These are phyloP conservation scores for Carex myosuroides DNA, from an alignment of 176 grass and related monocot species.

Conservation along the genomic window DNA sequence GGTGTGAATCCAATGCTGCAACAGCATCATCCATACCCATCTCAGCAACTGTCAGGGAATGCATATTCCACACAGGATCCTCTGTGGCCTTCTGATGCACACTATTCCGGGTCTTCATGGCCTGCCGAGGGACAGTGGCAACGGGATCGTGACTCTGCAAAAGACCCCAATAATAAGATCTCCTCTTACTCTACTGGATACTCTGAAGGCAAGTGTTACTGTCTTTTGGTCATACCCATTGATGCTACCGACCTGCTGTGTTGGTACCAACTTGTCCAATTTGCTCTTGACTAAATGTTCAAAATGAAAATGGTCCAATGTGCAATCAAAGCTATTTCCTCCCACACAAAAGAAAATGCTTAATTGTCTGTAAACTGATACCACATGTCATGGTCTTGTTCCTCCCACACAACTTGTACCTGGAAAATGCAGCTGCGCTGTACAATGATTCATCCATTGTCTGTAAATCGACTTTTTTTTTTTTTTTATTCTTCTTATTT, in stretches of 20 bases:
- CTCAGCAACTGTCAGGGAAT: neutral
- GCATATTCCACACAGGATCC: constrained; percentile 12
- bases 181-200: neutral
- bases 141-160: neutral
- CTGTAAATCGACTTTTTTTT: neutral
- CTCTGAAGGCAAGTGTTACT: neutral
- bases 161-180: neutral
- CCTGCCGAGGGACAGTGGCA: neutral
- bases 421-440: neutral
- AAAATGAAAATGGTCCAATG: too few relatives aligned
- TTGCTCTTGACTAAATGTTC: neutral
- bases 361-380: neutral
- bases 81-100: neutral
- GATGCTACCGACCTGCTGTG: neutral
- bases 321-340: too few relatives aligned
- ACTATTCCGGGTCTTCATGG: neutral
- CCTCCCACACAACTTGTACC: neutral
- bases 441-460: too few relatives aligned
- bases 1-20: neutral
- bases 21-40: neutral
- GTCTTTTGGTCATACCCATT: neutral
- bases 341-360: neutral
- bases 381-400: neutral
- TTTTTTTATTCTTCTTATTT: constrained; percentile 43
- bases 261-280: neutral